A percentile compares a stretch with the other conserved stretches of the same genome.
Conservation (phyloP, 208 protist species). For the Blastocrithidia nonstop region DNA sequence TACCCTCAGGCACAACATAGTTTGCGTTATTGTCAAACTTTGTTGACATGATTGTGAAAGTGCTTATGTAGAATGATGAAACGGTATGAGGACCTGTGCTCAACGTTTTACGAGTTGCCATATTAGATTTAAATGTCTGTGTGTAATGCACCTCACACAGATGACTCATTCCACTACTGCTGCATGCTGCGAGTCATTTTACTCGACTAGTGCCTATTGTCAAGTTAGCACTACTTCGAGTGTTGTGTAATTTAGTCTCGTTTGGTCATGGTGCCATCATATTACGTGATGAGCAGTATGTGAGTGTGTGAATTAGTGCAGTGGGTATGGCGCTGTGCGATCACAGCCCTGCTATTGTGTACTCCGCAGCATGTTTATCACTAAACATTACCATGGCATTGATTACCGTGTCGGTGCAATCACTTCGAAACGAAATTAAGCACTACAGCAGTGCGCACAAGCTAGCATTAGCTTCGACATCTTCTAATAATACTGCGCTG, state of each 20-base stretch:
- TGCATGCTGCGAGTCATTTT: conserved; percentile 33
- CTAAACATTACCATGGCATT: conserved; percentile 40
- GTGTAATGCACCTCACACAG: conserved; percentile 26
- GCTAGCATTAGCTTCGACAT: too few relatives aligned
- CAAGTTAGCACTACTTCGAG: conserved; percentile 35
- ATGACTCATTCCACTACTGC: conserved; percentile 21
- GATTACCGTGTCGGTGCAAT: conserved; percentile 11
- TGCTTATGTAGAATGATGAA: conserved; percentile 20
- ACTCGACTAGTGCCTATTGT: conserved; percentile 31
- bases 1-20: too few relatives aligned
- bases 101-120: conserved; percentile 41
- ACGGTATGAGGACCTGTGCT: conserved; percentile 63
- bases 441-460: conserved; percentile 8
- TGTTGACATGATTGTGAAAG: conserved; percentile 22
- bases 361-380: conserved; percentile 56
- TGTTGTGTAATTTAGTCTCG: conserved; percentile 58
- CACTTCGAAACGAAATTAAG: conserved; percentile 16
- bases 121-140: conserved; percentile 46
- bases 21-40: too few relatives aligned
- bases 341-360: conserved; percentile 24
- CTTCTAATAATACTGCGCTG: too few relatives aligned
- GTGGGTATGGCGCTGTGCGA: conserved; percentile 52
- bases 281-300: conserved; percentile 20
- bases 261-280: conserved; percentile 29
- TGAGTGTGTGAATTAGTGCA: conserved; percentile 28